Percentiles rank a stretch among this genome's conserved stretches.
Conservation (phyloP, 78 protist species). For the Polysphondylium violaceum region DNA sequence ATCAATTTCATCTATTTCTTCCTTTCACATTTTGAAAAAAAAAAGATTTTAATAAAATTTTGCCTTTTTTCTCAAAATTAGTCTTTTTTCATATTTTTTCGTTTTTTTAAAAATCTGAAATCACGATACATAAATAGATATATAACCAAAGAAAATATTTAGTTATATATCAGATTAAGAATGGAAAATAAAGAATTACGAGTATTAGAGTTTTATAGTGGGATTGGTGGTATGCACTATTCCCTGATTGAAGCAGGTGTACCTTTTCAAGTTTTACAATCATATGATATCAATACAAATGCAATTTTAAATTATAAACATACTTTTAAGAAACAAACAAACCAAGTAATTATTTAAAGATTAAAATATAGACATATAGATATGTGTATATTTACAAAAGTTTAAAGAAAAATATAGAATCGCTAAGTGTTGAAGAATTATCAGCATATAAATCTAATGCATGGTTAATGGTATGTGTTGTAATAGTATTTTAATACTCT, state of each 20-base stretch:
- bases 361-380: neutral
- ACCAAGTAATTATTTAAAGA: slow-evolving; percentile 10
- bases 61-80: neutral
- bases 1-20: no score
- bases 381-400: neutral
- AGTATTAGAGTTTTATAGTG: slow-evolving; percentile 61
- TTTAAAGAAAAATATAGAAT: slow-evolving; percentile 56
- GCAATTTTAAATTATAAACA: slow-evolving; percentile 43
- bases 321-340: slow-evolving; percentile 12
- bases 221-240: slow-evolving; percentile 78
- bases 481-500: neutral
- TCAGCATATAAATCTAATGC: slow-evolving; percentile 32
- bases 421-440: slow-evolving; percentile 32
- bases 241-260: slow-evolving; percentile 3
- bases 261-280: slow-evolving; percentile 28
- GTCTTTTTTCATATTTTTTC: neutral
- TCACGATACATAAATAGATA: no score
- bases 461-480: slow-evolving; percentile 45
- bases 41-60: neutral
- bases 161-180: neutral
- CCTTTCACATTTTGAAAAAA: neutral
- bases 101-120: no score
- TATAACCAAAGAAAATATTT: no score
- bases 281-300: slow-evolving; percentile 71
- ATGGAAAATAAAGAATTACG: slow-evolving; percentile 11